Conservation (phyloP, 139 green algal species). For the Chlorella sp. region DNA sequence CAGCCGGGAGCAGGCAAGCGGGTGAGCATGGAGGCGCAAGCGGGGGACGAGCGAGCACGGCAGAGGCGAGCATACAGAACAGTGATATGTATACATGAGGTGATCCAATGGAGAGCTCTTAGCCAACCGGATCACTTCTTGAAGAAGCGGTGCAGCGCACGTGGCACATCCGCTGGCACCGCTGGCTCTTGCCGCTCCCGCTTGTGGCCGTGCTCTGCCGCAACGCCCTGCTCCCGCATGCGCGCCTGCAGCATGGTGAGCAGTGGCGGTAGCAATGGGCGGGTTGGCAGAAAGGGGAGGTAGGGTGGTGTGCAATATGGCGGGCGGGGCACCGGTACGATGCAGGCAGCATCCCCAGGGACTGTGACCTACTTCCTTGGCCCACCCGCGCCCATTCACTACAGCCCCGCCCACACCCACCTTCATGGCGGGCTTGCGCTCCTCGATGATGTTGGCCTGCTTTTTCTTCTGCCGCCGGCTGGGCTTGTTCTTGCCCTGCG, state of each 20-base stretch:
- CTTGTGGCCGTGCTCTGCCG: conserved; percentile 29
- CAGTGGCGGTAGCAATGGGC: too few species aligned
- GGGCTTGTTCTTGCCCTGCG: conserved; percentile 89
- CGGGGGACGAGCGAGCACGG: neutral
- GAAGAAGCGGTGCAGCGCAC: conserved; percentile 75
- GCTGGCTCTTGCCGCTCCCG: neutral
- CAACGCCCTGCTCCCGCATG: conserved; percentile 48
- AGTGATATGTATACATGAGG: neutral
- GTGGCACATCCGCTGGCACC: conserved; percentile 58
- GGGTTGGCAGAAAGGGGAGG: too few species aligned
- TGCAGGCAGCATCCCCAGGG: too few species aligned
- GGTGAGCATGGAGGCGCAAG: too few species aligned
- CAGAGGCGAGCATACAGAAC: neutral
- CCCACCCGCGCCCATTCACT: too few species aligned
- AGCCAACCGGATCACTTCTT: conserved; percentile 29
- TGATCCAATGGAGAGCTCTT: neutral
- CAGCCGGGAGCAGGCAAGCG: neutral
- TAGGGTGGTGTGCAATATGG: too few species aligned
- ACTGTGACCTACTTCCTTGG: too few species aligned
- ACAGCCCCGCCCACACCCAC: too few species aligned
- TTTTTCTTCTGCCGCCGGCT: conserved; percentile 83
- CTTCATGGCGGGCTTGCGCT: conserved; percentile 47
- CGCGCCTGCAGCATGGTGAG: neutral
- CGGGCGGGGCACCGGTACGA: too few species aligned
- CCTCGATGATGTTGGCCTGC: conserved; percentile 93